Conservation (phyloP, 2,329 filamentous ascomycete genomes). For the Botryosphaeria agaves region DNA sequence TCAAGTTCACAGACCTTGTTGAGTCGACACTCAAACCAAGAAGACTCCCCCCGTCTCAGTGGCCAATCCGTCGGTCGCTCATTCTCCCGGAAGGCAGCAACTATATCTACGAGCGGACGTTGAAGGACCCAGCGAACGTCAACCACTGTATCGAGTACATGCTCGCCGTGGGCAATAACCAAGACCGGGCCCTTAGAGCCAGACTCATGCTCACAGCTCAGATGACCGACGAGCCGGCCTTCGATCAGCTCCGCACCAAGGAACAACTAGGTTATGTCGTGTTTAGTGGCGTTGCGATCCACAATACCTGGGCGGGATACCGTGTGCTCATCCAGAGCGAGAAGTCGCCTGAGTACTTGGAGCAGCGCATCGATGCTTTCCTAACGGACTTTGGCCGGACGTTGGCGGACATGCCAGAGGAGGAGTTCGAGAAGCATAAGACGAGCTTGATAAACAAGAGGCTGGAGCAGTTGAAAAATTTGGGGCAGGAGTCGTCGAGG, state of each 20-base stretch:
- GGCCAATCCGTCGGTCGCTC: constrained; percentile 61
- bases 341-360: constrained; percentile 64
- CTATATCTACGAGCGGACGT: constrained; percentile 61
- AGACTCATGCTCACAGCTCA: constrained; percentile 72
- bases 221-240: constrained; percentile 82
- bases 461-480: constrained; percentile 81
- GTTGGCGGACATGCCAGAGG: constrained; percentile 58
- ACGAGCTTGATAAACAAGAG: constrained; percentile 73
- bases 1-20: constrained; percentile 69
- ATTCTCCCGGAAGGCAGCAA: constrained; percentile 66
- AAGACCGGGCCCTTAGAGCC: constrained; percentile 53
- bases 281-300: constrained; percentile 58
- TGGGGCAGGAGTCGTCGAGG: constrained; percentile 65
- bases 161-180: constrained; percentile 23
- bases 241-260: constrained; percentile 88
- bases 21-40: constrained; percentile 62
- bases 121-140: constrained; percentile 78
- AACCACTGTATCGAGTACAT: constrained; percentile 35
- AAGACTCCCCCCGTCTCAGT: constrained; percentile 57
- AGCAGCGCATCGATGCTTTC: constrained; percentile 77
- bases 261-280: constrained; percentile 97
- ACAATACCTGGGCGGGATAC: constrained; percentile 63
- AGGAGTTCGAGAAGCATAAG: constrained; percentile 83
- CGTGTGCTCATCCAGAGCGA: constrained; percentile 90
- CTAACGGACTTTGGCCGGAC: constrained; percentile 47